A percentile compares a stretch with the other conserved stretches of the same genome.
These are phyloP conservation scores for Annulohypoxylon moriforme DNA, from an alignment of 495 filamentous ascomycete genomes.

Conservation along the genomic window DNA sequence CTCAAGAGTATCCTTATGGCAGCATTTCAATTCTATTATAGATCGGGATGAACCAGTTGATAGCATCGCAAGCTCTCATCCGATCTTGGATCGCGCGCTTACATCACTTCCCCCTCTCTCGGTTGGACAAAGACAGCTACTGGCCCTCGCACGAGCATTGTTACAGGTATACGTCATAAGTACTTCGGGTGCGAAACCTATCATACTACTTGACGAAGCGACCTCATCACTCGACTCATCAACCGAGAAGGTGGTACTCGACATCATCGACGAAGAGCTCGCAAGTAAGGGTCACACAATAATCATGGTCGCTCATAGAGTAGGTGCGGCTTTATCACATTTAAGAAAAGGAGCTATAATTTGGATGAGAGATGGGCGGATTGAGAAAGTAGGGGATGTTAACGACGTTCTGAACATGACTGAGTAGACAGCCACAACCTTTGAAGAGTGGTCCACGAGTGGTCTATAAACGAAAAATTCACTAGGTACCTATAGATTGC, in stretches of 20 bases:
- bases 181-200: conserved; percentile 44
- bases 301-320: conserved; percentile 70
- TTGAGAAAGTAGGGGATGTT: conserved; percentile 34
- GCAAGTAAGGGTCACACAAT: conserved; percentile 61
- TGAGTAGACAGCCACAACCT: background rate
- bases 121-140: conserved; percentile 43
- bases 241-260: conserved; percentile 81
- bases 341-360: conserved; percentile 42
- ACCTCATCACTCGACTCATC: conserved; percentile 84
- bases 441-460: background rate
- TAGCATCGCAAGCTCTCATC: conserved; percentile 1
- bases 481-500: background rate
- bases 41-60: background rate
- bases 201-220: conserved; percentile 86
- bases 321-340: conserved; percentile 63
- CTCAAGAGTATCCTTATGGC: conserved; percentile 34
- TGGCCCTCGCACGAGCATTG: conserved; percentile 26
- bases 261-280: conserved; percentile 70
- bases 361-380: conserved; percentile 50
- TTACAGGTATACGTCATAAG: conserved; percentile 18
- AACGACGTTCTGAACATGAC: conserved; percentile 1
- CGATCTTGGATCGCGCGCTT: conserved; percentile 35
- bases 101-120: conserved; percentile 44
- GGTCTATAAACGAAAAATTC: background rate
- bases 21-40: conserved; percentile 47